Conservation (phyloP, 2,329 filamentous ascomycete genomes). For the Orbilia blumenaviensis region DNA sequence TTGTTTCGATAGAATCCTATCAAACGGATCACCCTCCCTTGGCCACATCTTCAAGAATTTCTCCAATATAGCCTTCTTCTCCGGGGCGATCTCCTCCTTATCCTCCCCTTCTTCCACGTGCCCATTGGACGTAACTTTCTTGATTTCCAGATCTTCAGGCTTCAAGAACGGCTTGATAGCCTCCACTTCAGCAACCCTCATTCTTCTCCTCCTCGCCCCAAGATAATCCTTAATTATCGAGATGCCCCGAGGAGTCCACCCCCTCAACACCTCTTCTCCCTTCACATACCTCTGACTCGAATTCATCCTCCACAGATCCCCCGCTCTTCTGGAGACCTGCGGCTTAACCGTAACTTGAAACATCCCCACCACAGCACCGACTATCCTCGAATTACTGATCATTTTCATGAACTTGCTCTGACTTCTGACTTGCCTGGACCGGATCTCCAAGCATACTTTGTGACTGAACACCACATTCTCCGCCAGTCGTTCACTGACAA, state of each 20-base stretch:
- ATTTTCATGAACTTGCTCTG: constrained; percentile 86
- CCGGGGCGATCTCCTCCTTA: constrained; percentile 61
- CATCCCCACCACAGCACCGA: constrained; percentile 84
- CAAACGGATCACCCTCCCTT: constrained; percentile 57
- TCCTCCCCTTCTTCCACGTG: constrained; percentile 56
- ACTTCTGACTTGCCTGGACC: constrained; percentile 73
- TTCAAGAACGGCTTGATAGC: constrained; percentile 74
- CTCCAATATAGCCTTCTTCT: constrained; percentile 65
- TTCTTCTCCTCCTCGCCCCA: constrained; percentile 74
- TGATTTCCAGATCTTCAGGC: constrained; percentile 58
- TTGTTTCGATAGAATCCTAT: constrained; percentile 61
- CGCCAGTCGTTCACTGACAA: constrained; percentile 82
- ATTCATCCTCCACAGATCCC: constrained; percentile 95
- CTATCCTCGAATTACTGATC: constrained; percentile 83
- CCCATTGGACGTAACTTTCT: constrained; percentile 57
- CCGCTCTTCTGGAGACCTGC: constrained; percentile 86
- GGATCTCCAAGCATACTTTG: constrained; percentile 80
- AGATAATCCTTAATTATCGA: constrained; percentile 92
- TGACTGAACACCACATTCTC: constrained; percentile 87
- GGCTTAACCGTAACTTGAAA: constrained; percentile 88
- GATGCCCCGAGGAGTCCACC: constrained; percentile 89
- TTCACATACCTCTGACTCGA: constrained; percentile 96
- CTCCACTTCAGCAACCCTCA: constrained; percentile 81
- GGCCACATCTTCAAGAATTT: constrained; percentile 73
- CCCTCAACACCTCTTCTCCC: constrained; percentile 84